Conservation (phyloP, 805 yeast species). For the Kurtzmaniella fragi region DNA sequence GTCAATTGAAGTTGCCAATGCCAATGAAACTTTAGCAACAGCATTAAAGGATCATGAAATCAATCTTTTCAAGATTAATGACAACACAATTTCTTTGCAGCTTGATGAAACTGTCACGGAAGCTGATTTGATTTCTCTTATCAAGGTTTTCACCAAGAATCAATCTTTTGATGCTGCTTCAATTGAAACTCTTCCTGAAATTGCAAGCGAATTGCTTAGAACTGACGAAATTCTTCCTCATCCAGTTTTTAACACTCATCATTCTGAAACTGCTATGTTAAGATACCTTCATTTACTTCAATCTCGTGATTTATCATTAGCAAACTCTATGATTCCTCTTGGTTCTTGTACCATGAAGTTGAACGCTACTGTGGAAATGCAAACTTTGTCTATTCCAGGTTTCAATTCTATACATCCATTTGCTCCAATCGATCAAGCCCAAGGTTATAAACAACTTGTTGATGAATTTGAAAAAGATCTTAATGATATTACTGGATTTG, state of each 20-base stretch:
- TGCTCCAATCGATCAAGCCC: conserved; percentile 84
- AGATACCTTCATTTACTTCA: conserved; percentile 85
- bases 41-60: conserved; percentile 64
- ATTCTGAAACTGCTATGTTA: conserved; percentile 91
- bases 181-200: conserved; percentile 38
- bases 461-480: conserved; percentile 76
- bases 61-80: conserved; percentile 69
- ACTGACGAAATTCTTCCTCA: conserved; percentile 59
- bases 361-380: conserved; percentile 93
- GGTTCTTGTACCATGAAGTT: conserved; percentile 99
- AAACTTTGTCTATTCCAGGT: conserved; percentile 92
- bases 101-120: conserved; percentile 83
- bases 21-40: conserved; percentile 50
- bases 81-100: conserved; percentile 62
- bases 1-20: conserved; percentile 50
- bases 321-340: conserved; percentile 94
- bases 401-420: conserved; percentile 88
- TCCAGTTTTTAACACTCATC: conserved; percentile 80
- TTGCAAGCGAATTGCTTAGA: conserved; percentile 49
- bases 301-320: conserved; percentile 82
- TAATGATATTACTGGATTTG: conserved; percentile 90
- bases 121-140: conserved; percentile 54
- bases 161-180: conserved; percentile 10
- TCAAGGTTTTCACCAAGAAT: conserved; percentile 54
- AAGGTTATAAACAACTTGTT: conserved; percentile 76